Evolutionary conservation across 352 stramenopile species (phyloP), one percentile per base, ranked within the genome.

Genomic region (Blastocystis sp.): DNA sequence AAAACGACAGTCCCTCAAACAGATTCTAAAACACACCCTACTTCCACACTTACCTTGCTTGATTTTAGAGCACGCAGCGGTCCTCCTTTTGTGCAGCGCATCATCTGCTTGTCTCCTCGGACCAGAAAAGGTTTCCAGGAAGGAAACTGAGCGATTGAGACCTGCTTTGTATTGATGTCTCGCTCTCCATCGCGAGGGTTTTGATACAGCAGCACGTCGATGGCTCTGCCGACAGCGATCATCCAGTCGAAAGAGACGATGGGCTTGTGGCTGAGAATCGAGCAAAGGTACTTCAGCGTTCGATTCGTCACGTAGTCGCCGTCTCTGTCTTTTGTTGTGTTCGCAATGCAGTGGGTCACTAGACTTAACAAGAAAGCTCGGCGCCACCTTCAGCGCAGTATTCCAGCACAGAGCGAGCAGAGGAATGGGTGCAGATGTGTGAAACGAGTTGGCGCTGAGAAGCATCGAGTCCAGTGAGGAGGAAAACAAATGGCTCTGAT

Each of bases 291-390:
- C 34, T 85, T 85, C 13, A 65, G 34, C 4, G 73, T 85, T 45
- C 73, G 18, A 11, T 66, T 26, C 4, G 73, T 65, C 26, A 68
- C 41, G 20, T 66, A 66, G 4, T 24, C 30, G 26, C 73, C 73
- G 16, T 68, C 70, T 24, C 34, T 13, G 5, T 63, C 30, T 37
- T 68, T 30, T 26, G 50, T 81, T 2, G 50, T 66, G 4, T 30
- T 43, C n/a, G 73, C 63, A 34, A 85, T 66, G 56, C 73, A 85
- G 26, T 85, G 73, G 26, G 73, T 85, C n/a, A 85, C 73, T 85
- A 66, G 45, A 56, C n/a, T 68, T 6, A 66, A 3, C 20, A 2
- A 26, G 11, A 66, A 68, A 5, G 13, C 13, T 3, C 0, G 9
- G 24, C 1, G 20, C 6, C 30, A 81, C 73, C 73, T 54, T 68